These are phyloP conservation scores for Clitocybe nebularis DNA, from an alignment of 1,284 basidiomycete genomes.

Conservation along the genomic window DNA sequence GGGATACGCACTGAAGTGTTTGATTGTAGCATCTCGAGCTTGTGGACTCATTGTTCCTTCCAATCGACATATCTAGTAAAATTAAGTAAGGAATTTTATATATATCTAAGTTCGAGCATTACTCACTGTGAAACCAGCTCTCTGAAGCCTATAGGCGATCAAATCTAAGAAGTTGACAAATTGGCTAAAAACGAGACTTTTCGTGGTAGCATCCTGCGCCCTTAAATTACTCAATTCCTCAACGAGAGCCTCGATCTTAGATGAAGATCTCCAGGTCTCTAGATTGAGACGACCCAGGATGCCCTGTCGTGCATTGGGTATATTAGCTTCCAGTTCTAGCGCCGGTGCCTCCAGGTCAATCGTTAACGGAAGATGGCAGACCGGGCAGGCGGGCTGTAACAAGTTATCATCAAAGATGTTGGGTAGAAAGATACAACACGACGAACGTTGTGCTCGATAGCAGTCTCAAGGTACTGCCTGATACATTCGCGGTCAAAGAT, in stretches of 20 bases:
- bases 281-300: slow-evolving; percentile 90
- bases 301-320: slow-evolving; percentile 71
- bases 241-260: slow-evolving; percentile 95
- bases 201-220: slow-evolving; percentile 86
- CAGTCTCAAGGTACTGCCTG: slow-evolving; percentile 83
- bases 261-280: slow-evolving; percentile 89
- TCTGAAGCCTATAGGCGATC: slow-evolving; percentile 90
- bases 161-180: slow-evolving; percentile 90
- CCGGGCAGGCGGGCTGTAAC: slow-evolving; percentile 84
- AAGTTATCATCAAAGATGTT: no score
- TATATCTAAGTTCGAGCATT: slow-evolving; percentile 1
- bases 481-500: slow-evolving; percentile 96
- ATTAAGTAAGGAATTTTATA: slow-evolving; percentile 5
- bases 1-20: slow-evolving; percentile 84
- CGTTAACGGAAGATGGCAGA: slow-evolving; percentile 90
- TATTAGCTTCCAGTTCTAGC: slow-evolving; percentile 74
- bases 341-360: slow-evolving; percentile 95
- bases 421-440: slow-evolving; percentile 1
- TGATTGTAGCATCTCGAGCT: slow-evolving; percentile 91
- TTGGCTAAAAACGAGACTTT: slow-evolving; percentile 95
- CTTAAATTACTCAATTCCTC: slow-evolving; percentile 90
- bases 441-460: slow-evolving; percentile 68
- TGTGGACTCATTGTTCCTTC: slow-evolving; percentile 98
- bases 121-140: slow-evolving; percentile 82
- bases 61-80: slow-evolving; percentile 80